A percentile compares a stretch with the other conserved stretches of the same genome.
phyloP scores from a whole-genome alignment of 139 green algal genomes.

The Chlorella sp. region DNA sequence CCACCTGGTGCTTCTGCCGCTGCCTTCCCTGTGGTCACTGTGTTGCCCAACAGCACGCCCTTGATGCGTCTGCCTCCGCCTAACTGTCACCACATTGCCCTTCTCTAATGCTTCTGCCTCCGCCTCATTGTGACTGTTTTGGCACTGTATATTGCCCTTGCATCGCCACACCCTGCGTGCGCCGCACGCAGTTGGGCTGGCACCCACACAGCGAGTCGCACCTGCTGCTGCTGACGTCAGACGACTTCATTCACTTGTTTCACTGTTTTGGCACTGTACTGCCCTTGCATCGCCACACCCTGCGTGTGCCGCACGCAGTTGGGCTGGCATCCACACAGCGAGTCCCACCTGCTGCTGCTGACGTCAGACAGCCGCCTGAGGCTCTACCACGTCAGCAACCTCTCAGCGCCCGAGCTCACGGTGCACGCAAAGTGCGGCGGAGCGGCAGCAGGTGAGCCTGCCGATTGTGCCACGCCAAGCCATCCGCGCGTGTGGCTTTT shows the following conservation, averaged over 20 bases:
- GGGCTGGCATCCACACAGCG: slow-evolving; percentile 34
- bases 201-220: slow-evolving; percentile 36
- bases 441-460: not conserved
- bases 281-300: too few species aligned
- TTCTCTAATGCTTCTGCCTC: too few species aligned
- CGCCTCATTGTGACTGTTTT: too few species aligned
- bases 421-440: slow-evolving; percentile 13
- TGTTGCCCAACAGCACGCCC: too few species aligned
- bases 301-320: slow-evolving; percentile 19
- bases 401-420: slow-evolving; percentile 28
- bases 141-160: not conserved
- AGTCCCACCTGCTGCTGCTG: slow-evolving; percentile 24
- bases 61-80: too few species aligned
- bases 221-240: slow-evolving; percentile 20
- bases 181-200: slow-evolving; percentile 29
- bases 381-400: slow-evolving; percentile 21
- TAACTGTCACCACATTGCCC: too few species aligned
- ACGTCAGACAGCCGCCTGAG: slow-evolving; percentile 30
- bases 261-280: not conserved
- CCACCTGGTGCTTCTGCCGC: too few species aligned
- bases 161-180: too few species aligned
- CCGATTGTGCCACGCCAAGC: too few species aligned
- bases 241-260: not conserved
- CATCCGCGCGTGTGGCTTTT: too few species aligned
- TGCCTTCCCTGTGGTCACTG: too few species aligned